Base-by-base conservation (phyloP, 2,329 filamentous ascomycete genomes). In the Orbilia oligospora region DNA sequence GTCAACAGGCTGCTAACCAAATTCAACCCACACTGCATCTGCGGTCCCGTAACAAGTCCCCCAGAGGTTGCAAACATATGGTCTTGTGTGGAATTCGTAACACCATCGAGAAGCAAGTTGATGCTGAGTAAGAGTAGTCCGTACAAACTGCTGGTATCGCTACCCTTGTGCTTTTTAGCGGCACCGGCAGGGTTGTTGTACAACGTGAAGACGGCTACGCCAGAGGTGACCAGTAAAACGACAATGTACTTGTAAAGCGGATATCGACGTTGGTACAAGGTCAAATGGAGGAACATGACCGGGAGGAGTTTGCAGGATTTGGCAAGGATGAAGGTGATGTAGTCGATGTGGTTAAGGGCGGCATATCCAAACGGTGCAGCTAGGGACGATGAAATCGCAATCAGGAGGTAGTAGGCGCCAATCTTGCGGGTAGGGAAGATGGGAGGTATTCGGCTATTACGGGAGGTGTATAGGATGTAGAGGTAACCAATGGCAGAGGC, bases 1-100 rank as follows among this genome's bases (percentile, higher is more conserved):
- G 94, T 98, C 71, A 98, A 87, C 56, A 90, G 83, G 2, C 94
- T 95, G 82, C 90, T 91, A 85, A 98, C 92, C 71, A 97, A 87
- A 84, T 98, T 99, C 85, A 97, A 93, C 46, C 95, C 94, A 84
- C 94, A 97, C 96, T 99, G 99, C 96, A 99, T 99, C 88, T 99
- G 96, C 76, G 95, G 94, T 9, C 96, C 96, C 5, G 89, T 88
- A n/a, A 82, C 82, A 5, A 80, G 20, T 10, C 81, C 81, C 20
- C 80, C 80, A 2, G 81, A 81, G 1, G 80, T 80, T 80, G 86
- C 85, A 84, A 98, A 97, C 84, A 99, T 93, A 85, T 97, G 91
- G 85, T 99, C 96, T 87, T 99, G 96, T 1, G 95, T 97, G 68
- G 92, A 94, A 85, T 99, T 99, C 76, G 95, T 98, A 68, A 99